Evolutionary conservation across 78 protist species (phyloP), one percentile per base, ranked within the genome.

Genomic region (Acrasis kona): DNA sequence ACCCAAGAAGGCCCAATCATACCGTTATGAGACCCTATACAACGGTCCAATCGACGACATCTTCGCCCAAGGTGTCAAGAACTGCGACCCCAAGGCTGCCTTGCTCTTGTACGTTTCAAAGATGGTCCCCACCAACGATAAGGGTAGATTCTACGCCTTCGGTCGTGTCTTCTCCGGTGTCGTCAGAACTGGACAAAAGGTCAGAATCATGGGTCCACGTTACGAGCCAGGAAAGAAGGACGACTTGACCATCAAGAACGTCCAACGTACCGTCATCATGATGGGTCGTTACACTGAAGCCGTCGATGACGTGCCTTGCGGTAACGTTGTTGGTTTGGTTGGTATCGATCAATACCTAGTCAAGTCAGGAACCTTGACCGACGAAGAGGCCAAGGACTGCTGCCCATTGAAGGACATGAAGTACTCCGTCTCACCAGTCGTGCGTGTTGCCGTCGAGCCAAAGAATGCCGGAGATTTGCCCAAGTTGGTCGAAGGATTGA

Each of bases 141-240:
- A 87, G 80, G 96, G 98, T 39, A 93, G 99, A 72, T 97, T 98
- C 99, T 90, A 80, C 86, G 99, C 99, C 41, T 96, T 98, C 89
- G 99, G 99, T 70, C 98, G 99, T 86, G 99, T 98, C 66, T 98
- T 95, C 93, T 84, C 99, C 3, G 99, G 99, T 30, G 82, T 81
- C 37, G 79, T 93, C 74, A 57, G 81, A 75, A 88, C 98, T 32
- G 99, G 99, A 39, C 81, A 64, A 72, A 91, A 95, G 90, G 95
- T 93, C 77, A 80, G 98, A 70, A 96, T 98, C 82, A 79, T 87
- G 95, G 99, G 99, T 35, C 92, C 93, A 42, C 89, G 97, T 95
- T 97, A 90, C 91, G 89, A 75, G 32, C 87, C 84, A 68, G 98
- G 98, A 69, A 89, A 82, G 82, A 95, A 96, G 87, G 88, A 86